phyloP scores from a whole-genome alignment of 176 grass and related monocot species.

The Chrysopogon serrulatus region DNA sequence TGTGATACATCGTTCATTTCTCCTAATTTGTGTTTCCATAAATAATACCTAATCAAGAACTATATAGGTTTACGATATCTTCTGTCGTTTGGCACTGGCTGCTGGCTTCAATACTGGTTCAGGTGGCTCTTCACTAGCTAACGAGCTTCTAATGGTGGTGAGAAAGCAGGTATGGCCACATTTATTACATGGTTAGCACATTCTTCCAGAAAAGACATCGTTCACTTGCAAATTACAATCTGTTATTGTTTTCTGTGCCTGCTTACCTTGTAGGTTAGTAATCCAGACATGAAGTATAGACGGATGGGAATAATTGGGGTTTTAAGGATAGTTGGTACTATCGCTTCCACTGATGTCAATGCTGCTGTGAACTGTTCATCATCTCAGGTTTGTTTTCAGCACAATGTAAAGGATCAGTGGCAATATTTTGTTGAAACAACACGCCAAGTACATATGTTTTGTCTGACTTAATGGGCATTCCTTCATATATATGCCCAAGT shows the following conservation, averaged over 20 bases:
- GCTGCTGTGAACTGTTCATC: slow-evolving; percentile 42
- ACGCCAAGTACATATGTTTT: not conserved
- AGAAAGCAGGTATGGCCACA: slow-evolving; percentile 74
- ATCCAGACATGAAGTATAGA: slow-evolving; percentile 88
- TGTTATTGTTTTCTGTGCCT: not conserved
- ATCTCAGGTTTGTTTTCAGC: slow-evolving; percentile 53
- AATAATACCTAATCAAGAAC: not conserved
- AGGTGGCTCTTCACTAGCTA: slow-evolving; percentile 61
- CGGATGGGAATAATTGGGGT: slow-evolving; percentile 97
- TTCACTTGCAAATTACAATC: not conserved
- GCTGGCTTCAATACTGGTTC: slow-evolving; percentile 55
- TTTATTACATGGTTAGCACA: not conserved
- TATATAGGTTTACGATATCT: slow-evolving; percentile 77
- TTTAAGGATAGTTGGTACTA: slow-evolving; percentile 70
- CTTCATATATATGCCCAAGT: not conserved
- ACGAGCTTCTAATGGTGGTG: slow-evolving; percentile 93
- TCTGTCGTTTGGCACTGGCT: slow-evolving; percentile 75
- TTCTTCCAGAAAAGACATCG: not conserved
- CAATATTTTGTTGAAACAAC: slow-evolving; percentile 23
- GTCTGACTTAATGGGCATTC: slow-evolving; percentile 14
- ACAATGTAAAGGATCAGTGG: not conserved
- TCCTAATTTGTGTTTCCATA: not conserved
- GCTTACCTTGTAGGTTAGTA: slow-evolving; percentile 56
- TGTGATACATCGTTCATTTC: slow-evolving; percentile 19
- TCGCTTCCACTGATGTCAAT: slow-evolving; percentile 56